phyloP scores from a whole-genome alignment of 192 early-diverging fungal species.

The Mortierella claussenii region DNA sequence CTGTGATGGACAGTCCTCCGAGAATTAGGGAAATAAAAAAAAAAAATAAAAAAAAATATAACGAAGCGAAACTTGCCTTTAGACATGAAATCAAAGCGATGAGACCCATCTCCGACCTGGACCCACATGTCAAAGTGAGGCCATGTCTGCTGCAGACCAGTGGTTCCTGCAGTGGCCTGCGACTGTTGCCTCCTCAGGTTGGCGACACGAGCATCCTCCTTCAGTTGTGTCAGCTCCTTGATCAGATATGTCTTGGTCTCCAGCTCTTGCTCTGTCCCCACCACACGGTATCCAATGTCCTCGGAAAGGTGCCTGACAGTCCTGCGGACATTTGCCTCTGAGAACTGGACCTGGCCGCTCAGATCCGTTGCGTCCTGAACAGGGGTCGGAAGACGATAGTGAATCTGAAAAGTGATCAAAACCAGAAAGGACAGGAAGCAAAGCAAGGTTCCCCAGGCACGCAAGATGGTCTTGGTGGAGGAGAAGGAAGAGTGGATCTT shows the following conservation, averaged over 20 bases:
- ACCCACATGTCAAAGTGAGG: slow-evolving; percentile 70
- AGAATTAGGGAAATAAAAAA: background rate
- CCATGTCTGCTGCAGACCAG: slow-evolving; percentile 26
- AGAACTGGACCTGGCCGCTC: slow-evolving; percentile 58
- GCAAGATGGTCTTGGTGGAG: slow-evolving; percentile 15
- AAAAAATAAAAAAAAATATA: background rate
- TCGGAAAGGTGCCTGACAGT: slow-evolving; percentile 61
- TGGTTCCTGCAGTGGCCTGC: slow-evolving; percentile 37
- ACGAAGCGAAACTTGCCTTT: slow-evolving; percentile 56
- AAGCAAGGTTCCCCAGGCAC: slow-evolving; percentile 28
- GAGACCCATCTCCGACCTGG: slow-evolving; percentile 69
- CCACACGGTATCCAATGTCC: slow-evolving; percentile 69
- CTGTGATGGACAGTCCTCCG: too few species aligned
- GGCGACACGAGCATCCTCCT: slow-evolving; percentile 58
- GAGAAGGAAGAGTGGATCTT: slow-evolving; percentile 40
- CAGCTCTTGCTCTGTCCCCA: slow-evolving; percentile 59
- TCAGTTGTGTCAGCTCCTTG: slow-evolving; percentile 14
- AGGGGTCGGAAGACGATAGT: slow-evolving; percentile 36
- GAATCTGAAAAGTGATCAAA: slow-evolving; percentile 27
- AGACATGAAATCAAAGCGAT: slow-evolving; percentile 80
- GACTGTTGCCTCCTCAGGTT: slow-evolving; percentile 5
- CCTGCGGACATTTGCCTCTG: slow-evolving; percentile 61
- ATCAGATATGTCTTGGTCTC: slow-evolving; percentile 25
- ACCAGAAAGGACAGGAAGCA: slow-evolving; percentile 19
- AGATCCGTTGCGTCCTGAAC: slow-evolving; percentile 31